Evolutionary conservation across 441 rosid species (phyloP), one percentile per base, ranked within the genome.

Genomic region (Populus tomentosa): DNA sequence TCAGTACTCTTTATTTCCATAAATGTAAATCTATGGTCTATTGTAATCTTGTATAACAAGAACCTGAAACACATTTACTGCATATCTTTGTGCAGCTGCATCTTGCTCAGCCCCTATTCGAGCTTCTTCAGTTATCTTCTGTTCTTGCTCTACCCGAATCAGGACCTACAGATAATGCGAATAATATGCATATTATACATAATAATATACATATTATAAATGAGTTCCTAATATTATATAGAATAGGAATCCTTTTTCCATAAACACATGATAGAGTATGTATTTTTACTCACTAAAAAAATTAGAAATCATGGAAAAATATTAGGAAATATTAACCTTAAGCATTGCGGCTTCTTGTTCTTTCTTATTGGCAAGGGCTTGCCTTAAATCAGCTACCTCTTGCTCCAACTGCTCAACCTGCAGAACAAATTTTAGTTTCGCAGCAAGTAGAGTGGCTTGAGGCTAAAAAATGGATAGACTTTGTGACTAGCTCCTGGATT

Each of bases 141-240:
- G 98, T 75, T 97, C 98, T 86, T 93, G 98, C 86, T 97, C 99
- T 75, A 94, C 98, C 80, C 98, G 90, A 97, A 97, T 93, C 79
- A 94, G 81, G 77, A 97, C 97, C 99, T 97, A 81, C 61, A 84
- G 74, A 64, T 72, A 69, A 59, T 69, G 46, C 28, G 56, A 62
- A 35, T 21, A 70, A 67, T 73, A 35, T 69, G 16, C 7, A 50
- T 50, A 16, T 13, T 50, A 50, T 50, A 50, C 42, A 64, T 36
- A 36, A 36, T 36, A 30, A 30, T 30, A 32, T 32, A 50, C 7
- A 50, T 50, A 50, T 14, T 50, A 53, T 53, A 53, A 53, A 53
- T 53, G 73, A 75, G 73, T 11, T 71, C 46, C 28, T 79, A 56
- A 24, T 30, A 75, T 69, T 70, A 71, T 53, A 74, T 53, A 16